phyloP scores from a whole-genome alignment of 345 rosid genomes.

The Eucalyptus polyanthemos region DNA sequence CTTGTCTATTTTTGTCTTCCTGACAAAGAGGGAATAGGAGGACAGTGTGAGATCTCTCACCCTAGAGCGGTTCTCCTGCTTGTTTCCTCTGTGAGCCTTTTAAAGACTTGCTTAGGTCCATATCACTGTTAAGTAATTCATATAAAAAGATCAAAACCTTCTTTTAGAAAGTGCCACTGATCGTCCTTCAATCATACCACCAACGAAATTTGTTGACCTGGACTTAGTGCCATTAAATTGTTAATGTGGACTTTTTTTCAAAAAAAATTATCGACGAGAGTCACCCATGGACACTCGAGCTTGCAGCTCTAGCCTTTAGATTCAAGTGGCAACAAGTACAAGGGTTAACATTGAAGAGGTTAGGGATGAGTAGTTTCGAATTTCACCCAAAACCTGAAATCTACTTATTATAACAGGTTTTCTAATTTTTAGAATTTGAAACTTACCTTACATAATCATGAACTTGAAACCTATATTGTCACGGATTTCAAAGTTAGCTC shows the following conservation, averaged over 20 bases:
- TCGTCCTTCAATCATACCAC: background rate
- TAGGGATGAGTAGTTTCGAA: too few species aligned
- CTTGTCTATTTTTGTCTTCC: fast-evolving
- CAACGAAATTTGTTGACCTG: fast-evolving
- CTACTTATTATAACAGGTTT: too few species aligned
- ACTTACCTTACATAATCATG: too few species aligned
- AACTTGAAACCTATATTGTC: too few species aligned
- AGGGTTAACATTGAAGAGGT: background rate
- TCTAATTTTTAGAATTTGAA: too few species aligned
- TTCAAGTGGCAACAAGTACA: background rate
- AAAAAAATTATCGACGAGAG: background rate
- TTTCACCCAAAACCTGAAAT: fast-evolving
- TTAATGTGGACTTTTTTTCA: background rate
- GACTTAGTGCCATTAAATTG: background rate
- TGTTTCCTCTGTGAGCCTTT: too few species aligned
- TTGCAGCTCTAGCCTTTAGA: background rate
- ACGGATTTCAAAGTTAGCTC: too few species aligned
- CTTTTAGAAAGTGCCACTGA: background rate
- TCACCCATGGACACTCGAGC: background rate
- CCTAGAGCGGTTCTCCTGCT: fast-evolving
- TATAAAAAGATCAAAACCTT: background rate
- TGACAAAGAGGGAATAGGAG: fast-evolving
- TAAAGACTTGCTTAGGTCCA: fast-evolving
- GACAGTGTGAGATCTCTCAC: fast-evolving
- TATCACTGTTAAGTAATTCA: too few species aligned